These are phyloP conservation scores for Fusarium sarcochroum DNA, from an alignment of 2,329 filamentous ascomycete genomes.

Conservation along the genomic window DNA sequence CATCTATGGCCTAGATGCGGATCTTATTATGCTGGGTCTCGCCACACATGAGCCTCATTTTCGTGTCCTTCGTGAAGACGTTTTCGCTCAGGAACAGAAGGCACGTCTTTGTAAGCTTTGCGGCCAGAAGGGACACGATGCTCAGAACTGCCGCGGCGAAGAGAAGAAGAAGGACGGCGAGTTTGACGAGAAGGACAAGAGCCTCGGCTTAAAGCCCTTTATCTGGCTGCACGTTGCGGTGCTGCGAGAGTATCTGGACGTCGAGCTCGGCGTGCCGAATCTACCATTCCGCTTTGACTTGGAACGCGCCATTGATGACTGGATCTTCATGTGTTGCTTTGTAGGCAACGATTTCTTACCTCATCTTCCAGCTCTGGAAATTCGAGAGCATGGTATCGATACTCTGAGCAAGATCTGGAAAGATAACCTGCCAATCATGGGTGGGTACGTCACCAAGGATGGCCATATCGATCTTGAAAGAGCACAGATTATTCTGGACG, in stretches of 20 bases:
- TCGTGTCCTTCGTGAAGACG: slow-evolving; percentile 94
- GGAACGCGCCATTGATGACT: slow-evolving; percentile 94
- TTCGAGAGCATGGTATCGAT: slow-evolving; percentile 97
- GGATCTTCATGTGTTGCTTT: slow-evolving; percentile 99
- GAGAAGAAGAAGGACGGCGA: slow-evolving; percentile 84
- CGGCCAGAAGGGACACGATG: slow-evolving; percentile 92
- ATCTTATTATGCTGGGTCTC: slow-evolving; percentile 98
- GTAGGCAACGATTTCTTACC: slow-evolving; percentile 98
- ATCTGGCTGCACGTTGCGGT: slow-evolving; percentile 98
- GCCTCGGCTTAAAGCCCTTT: slow-evolving; percentile 84
- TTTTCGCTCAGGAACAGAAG: slow-evolving; percentile 92
- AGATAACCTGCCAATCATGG: slow-evolving; percentile 91
- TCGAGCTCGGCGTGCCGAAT: slow-evolving; percentile 86
- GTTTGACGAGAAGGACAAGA: slow-evolving; percentile 84
- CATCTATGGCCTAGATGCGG: slow-evolving; percentile 97
- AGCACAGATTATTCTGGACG: slow-evolving; percentile 89
- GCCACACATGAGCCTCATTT: slow-evolving; percentile 98
- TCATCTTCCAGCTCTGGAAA: slow-evolving; percentile 96
- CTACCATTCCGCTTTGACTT: slow-evolving; percentile 92
- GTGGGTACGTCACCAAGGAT: slow-evolving; percentile 96
- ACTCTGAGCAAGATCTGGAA: slow-evolving; percentile 97
- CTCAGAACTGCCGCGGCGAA: slow-evolving; percentile 85
- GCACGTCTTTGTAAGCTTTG: slow-evolving; percentile 87
- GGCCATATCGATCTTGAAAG: slow-evolving; percentile 89
- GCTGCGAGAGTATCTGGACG: slow-evolving; percentile 91